phyloP scores from a whole-genome alignment of 768 basidiomycete genomes.

The Tephrocybe sp. region DNA sequence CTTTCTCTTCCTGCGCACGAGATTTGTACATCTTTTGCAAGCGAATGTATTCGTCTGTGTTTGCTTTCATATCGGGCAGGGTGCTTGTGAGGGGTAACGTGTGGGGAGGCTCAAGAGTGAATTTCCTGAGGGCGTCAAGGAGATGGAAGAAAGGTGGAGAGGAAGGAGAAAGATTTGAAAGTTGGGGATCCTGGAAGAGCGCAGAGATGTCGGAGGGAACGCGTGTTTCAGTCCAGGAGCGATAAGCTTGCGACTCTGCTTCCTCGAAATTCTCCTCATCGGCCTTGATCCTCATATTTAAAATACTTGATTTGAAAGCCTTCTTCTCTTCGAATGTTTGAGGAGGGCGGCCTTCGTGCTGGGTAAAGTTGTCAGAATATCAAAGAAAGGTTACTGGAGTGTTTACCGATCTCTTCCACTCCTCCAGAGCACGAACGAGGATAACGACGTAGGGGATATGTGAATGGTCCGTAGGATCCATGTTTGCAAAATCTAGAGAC shows the following conservation, averaged over 20 bases:
- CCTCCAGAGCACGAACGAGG: conserved; percentile 76
- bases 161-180: conserved; percentile 36
- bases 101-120: conserved; percentile 52
- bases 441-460: conserved; percentile 92
- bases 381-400: not conserved
- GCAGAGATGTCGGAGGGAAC: conserved; percentile 66
- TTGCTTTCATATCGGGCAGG: conserved; percentile 95
- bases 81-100: conserved; percentile 82
- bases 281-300: conserved; percentile 60
- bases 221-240: conserved; percentile 59
- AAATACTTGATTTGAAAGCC: conserved; percentile 69
- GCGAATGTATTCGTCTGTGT: conserved; percentile 76
- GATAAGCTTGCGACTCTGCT: conserved; percentile 84
- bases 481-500: conserved; percentile 65
- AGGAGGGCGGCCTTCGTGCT: conserved; percentile 72
- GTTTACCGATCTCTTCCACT: conserved; percentile 77
- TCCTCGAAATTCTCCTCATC: conserved; percentile 99
- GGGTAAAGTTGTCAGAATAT: not conserved
- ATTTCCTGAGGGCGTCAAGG: conserved; percentile 68
- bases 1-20: conserved; percentile 70
- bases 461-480: conserved; percentile 87
- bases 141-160: conserved; percentile 78
- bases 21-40: conserved; percentile 84
- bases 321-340: conserved; percentile 62
- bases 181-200: conserved; percentile 62